These are phyloP conservation scores for Sorghum bicolor DNA, from an alignment of 176 grass and related monocot genomes.

Conservation along the genomic window Sorghum_bicolor_NCBIv3 NC_012878.2:58665501-58666000, in stretches of 20 bases:
- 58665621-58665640: slow-evolving; percentile 43
- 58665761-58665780: neutral
- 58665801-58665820: slow-evolving; percentile 19
- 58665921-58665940: slow-evolving; percentile 83
- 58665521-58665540: slow-evolving; percentile 62
- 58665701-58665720: slow-evolving; percentile 72
- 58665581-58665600: neutral
- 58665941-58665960: slow-evolving; percentile 15
- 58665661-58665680: slow-evolving; percentile 67
- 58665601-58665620: slow-evolving; percentile 9
- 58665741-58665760: slow-evolving; percentile 7
- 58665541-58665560: slow-evolving; percentile 1
- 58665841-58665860: slow-evolving; percentile 51
- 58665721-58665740: slow-evolving; percentile 60
- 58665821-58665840: neutral
- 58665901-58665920: slow-evolving; percentile 72
- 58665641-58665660: slow-evolving; percentile 69
- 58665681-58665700: slow-evolving; percentile 66
- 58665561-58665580: neutral
- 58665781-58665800: neutral
- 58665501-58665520: slow-evolving; percentile 75
- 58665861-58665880: slow-evolving; percentile 41
- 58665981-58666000: neutral
- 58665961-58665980: neutral
- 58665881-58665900: slow-evolving; percentile 68